These are phyloP conservation scores for Echium plantagineum DNA, from an alignment of 257 asterid species.

Conservation along the genomic window DNA sequence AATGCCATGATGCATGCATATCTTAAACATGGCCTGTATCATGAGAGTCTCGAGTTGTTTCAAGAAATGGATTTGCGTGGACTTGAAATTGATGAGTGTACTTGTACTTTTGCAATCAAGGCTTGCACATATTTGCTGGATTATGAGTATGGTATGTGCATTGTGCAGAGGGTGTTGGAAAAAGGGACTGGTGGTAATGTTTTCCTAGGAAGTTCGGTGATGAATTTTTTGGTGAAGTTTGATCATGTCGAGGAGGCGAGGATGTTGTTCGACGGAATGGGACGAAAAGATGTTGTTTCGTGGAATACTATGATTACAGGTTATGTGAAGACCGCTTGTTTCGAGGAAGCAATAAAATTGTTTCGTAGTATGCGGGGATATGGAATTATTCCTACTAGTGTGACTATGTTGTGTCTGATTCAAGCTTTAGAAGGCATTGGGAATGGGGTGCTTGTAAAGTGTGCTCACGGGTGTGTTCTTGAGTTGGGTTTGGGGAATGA, in stretches of 20 bases:
- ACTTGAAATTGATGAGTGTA: conserved; percentile 6
- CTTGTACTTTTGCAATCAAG: conserved; percentile 11
- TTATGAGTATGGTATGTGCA: conserved; percentile 10
- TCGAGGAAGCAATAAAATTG: conserved; percentile 50
- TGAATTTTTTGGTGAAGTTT: conserved; percentile 20
- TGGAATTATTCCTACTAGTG: conserved; percentile 49
- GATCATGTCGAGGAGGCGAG: conserved; percentile 29
- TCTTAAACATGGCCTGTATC: background rate
- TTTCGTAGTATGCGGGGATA: conserved; percentile 49
- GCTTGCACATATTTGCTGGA: conserved; percentile 7
- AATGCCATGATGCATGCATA: conserved; percentile 15
- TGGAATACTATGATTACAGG: conserved; percentile 78
- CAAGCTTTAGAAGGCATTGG: conserved; percentile 49
- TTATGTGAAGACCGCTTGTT: conserved; percentile 29
- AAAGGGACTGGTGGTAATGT: conserved; percentile 1
- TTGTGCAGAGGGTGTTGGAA: conserved; percentile 7
- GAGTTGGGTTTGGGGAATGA: conserved; percentile 55
- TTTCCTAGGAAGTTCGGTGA: conserved; percentile 12
- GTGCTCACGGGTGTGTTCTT: conserved; percentile 64
- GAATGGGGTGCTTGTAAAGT: conserved; percentile 66
- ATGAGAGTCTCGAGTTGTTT: conserved; percentile 8
- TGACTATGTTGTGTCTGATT: conserved; percentile 57
- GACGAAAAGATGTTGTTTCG: conserved; percentile 61
- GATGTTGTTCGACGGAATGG: conserved; percentile 64
- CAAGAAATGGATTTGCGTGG: background rate